Conservation (phyloP, 768 basidiomycete species). For the Xerocomellus intermedius region DNA sequence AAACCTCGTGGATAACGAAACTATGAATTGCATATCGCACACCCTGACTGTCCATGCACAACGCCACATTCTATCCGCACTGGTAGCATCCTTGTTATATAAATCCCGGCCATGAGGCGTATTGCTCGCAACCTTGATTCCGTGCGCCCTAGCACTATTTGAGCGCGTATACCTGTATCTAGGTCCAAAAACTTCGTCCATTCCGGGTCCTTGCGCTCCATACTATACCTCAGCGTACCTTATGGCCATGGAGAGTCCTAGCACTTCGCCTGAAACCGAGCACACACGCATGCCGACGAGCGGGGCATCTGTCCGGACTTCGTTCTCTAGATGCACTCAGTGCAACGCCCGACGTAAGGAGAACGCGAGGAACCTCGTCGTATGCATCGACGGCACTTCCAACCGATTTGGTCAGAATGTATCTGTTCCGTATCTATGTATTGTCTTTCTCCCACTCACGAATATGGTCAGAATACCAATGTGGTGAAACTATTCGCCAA, state of each 20-base stretch:
- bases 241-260: neutral
- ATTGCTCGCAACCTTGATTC: neutral
- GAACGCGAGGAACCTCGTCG: conserved; percentile 21
- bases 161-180: neutral
- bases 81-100: neutral
- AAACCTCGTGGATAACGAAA: conserved; percentile 5
- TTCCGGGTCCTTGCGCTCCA: neutral
- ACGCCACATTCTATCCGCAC: conserved; percentile 2
- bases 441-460: conserved; percentile 1
- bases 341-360: conserved; percentile 11
- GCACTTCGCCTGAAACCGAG: neutral
- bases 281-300: neutral
- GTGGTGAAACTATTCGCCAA: conserved; percentile 37
- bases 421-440: neutral
- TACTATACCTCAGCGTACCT: neutral
- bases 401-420: conserved; percentile 25
- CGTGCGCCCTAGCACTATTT: conserved; percentile 2
- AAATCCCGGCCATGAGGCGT: neutral
- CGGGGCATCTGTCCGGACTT: neutral
- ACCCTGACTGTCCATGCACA: conserved; percentile 1
- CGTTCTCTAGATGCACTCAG: conserved; percentile 7
- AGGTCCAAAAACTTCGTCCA: neutral
- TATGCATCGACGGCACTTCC: conserved; percentile 27
- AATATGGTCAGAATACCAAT: conserved; percentile 34
- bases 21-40: neutral